Evolutionary conservation across 2,329 filamentous ascomycete species (phyloP).

Genomic region (Cucurbitaria berberidis): DNA sequence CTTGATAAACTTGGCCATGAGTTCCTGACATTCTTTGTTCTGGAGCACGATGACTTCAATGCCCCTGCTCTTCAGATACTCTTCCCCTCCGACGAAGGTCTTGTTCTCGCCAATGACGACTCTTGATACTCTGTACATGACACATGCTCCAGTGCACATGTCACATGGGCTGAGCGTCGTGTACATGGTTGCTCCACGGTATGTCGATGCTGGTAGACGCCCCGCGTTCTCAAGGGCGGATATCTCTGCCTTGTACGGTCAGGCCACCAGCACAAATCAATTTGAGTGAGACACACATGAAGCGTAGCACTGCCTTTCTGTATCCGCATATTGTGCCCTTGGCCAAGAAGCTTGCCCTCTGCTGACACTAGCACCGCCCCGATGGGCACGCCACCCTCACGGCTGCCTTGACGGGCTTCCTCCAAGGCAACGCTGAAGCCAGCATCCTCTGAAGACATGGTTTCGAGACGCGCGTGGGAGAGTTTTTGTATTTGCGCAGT

Average conservation of each 20-base stretch:
- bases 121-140: conserved; percentile 75
- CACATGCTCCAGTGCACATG: conserved; percentile 80
- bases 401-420: conserved; percentile 61
- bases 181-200: conserved; percentile 79
- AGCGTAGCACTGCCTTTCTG: conserved; percentile 74
- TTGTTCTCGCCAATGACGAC: conserved; percentile 79
- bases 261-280: conserved; percentile 10
- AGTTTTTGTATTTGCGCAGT: background rate
- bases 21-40: conserved; percentile 66
- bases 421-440: conserved; percentile 65
- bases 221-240: conserved; percentile 77
- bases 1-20: conserved; percentile 76
- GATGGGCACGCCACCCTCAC: conserved; percentile 65
- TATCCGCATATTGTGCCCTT: conserved; percentile 77
- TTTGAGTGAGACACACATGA: conserved; percentile 69
- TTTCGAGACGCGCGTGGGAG: background rate
- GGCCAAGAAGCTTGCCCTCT: conserved; percentile 72
- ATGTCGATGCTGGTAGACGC: conserved; percentile 70
- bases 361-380: conserved; percentile 69
- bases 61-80: conserved; percentile 69
- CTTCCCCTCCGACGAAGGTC: conserved; percentile 75
- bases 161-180: conserved; percentile 80
- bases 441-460: conserved; percentile 36
- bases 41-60: conserved; percentile 76
- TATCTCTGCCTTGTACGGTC: conserved; percentile 68